phyloP scores from a whole-genome alignment of 202 grass and related monocot genomes.

The Zizania palustris region DNA sequence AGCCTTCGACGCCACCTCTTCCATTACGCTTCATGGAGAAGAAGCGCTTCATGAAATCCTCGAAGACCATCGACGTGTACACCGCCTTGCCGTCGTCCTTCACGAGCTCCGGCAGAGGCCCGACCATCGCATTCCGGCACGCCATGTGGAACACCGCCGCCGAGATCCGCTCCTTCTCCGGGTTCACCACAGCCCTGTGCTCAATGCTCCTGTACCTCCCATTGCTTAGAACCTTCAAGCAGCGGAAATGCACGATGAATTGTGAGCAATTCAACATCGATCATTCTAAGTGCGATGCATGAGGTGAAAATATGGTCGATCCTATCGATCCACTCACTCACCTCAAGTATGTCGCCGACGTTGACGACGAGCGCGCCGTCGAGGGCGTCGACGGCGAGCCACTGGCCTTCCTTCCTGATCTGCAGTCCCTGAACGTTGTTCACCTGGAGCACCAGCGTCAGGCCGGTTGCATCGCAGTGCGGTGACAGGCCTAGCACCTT shows the following conservation, averaged over 20 bases:
- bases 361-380: constrained; percentile 58
- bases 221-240: constrained; percentile 42
- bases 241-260: too few relatives aligned
- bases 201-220: constrained; percentile 47
- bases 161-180: constrained; percentile 30
- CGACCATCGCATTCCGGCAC: not conserved
- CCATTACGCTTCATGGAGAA: too few relatives aligned
- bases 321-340: not conserved
- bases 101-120: constrained; percentile 45
- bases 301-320: not conserved
- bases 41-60: too few relatives aligned
- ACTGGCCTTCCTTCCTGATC: constrained; percentile 55
- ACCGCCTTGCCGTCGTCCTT: not conserved
- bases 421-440: constrained; percentile 70
- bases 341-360: constrained; percentile 66
- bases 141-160: constrained; percentile 33
- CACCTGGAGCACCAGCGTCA: constrained; percentile 59
- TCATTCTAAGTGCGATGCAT: too few relatives aligned
- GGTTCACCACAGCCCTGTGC: constrained; percentile 48
- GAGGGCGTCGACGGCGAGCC: constrained; percentile 45
- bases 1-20: too few relatives aligned
- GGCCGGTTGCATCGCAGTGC: constrained; percentile 48
- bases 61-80: too few relatives aligned
- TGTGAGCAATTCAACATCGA: too few relatives aligned
- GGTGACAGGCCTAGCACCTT: constrained; percentile 63